phyloP scores from a whole-genome alignment of 1,139 yeast species.

The Saccharomycopsis hybrid region DNA sequence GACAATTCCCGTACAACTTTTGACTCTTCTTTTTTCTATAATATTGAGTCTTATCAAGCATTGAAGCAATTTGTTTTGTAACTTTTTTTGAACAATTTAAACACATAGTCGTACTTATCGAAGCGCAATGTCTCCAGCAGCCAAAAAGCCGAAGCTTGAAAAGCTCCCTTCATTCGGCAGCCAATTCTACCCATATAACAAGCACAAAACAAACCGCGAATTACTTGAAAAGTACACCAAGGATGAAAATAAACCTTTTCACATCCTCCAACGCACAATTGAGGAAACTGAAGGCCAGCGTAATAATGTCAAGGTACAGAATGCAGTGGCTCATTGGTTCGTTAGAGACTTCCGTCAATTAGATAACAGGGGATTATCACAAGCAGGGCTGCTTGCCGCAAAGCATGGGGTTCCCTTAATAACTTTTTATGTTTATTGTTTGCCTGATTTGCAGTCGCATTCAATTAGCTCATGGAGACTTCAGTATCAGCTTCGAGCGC shows the following conservation, averaged over 20 bases:
- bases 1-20: too few species aligned
- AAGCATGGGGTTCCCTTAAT: constrained; percentile 1
- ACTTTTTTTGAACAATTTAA: too few species aligned
- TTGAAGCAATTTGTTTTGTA: too few species aligned
- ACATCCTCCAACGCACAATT: neutral
- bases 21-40: too few species aligned
- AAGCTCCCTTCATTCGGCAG: neutral
- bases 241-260: constrained; percentile 2
- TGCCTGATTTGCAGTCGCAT: constrained; percentile 6
- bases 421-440: constrained; percentile 8
- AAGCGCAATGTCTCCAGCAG: constrained; percentile 18
- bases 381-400: constrained; percentile 4
- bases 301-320: neutral
- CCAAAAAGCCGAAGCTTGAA: neutral
- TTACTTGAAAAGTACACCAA: neutral
- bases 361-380: constrained; percentile 7
- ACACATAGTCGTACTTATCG: too few species aligned
- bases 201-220: neutral
- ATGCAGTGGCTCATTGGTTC: constrained; percentile 8
- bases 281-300: neutral
- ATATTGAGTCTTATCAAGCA: too few species aligned
- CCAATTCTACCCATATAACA: neutral
- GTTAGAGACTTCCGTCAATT: constrained; percentile 6
- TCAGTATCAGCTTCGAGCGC: constrained; percentile 26
- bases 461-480: constrained; percentile 9